Conservation (phyloP, 2,329 filamentous ascomycete genomes). For the Paramyrothecium roridum region DNA sequence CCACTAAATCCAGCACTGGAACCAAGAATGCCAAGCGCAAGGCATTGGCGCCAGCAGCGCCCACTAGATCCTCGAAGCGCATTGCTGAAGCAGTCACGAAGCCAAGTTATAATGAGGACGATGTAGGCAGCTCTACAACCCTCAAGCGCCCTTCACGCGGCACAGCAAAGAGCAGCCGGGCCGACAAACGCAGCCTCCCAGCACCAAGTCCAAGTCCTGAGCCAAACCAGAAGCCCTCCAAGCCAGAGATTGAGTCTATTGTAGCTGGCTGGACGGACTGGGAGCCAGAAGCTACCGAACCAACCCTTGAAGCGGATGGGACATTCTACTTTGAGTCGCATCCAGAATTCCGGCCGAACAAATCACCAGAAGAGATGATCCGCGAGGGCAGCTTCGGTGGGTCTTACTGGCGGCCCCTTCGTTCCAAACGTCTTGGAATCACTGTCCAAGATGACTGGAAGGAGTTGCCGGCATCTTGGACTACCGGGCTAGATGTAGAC, state of each 20-base stretch:
- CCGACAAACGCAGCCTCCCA: not conserved
- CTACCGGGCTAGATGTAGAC: not conserved
- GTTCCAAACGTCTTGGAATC: not conserved
- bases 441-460: not conserved
- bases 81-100: not conserved
- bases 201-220: not conserved
- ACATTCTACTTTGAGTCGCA: not conserved
- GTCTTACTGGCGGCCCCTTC: not conserved
- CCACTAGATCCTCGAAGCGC: not conserved
- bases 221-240: not conserved
- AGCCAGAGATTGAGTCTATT: not conserved
- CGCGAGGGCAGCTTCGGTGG: not conserved
- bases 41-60: not conserved
- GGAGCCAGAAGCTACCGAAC: not conserved
- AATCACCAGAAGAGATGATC: not conserved
- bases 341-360: not conserved
- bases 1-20: not conserved
- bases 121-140: not conserved
- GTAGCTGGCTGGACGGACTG: not conserved
- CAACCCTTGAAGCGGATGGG: not conserved
- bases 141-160: not conserved
- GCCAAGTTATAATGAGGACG: not conserved
- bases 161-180: not conserved
- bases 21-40: not conserved
- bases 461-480: not conserved